Conservation (phyloP, 176 grass and related monocot species). For the Neostapfia colusana region DNA sequence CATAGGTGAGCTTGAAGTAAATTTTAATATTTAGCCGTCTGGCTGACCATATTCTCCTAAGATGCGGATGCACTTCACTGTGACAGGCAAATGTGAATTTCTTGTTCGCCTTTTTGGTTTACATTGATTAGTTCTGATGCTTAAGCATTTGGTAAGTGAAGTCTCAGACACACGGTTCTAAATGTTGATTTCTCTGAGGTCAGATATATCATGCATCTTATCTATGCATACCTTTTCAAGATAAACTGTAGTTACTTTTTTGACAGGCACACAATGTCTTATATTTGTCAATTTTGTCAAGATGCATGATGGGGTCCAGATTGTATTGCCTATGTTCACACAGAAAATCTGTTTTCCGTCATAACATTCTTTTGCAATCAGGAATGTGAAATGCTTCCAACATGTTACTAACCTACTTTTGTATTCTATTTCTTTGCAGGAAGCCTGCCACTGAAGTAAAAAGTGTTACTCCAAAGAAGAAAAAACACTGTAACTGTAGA, state of each 20-base stretch:
- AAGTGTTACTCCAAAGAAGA: constrained; percentile 55
- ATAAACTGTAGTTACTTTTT: not conserved
- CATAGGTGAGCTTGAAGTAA: constrained; percentile 15
- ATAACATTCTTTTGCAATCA: constrained; percentile 21
- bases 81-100: not conserved
- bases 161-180: not conserved
- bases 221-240: not conserved
- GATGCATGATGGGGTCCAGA: not conserved
- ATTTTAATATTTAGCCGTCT: not conserved
- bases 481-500: constrained; percentile 75
- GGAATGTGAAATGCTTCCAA: not conserved
- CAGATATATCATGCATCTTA: not conserved
- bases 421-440: constrained; percentile 34
- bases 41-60: constrained; percentile 14
- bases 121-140: constrained; percentile 1
- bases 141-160: constrained; percentile 25
- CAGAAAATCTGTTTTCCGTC: not conserved
- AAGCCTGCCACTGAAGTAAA: constrained; percentile 50
- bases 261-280: not conserved
- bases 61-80: not conserved
- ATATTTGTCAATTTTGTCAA: constrained; percentile 3
- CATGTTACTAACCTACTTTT: constrained; percentile 21
- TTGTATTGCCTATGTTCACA: not conserved
- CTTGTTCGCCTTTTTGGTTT: not conserved
- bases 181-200: constrained; percentile 13